Evolutionary conservation across 257 asterid genomes (phyloP).

Genomic region (Solanum bukasovii): DNA sequence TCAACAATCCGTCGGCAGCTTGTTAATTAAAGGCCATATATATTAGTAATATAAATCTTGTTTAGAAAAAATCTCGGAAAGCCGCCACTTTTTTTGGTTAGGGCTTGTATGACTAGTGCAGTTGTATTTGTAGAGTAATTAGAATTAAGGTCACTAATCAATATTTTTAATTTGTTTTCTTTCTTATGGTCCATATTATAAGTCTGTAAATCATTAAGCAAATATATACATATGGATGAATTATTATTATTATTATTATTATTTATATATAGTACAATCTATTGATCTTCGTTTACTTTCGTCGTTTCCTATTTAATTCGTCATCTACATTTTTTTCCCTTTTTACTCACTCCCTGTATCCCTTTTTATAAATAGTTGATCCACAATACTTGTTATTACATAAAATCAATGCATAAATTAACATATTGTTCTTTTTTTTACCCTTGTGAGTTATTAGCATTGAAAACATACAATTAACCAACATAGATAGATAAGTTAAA

Average conservation of each 20-base stretch:
- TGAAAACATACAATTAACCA: too few relatives aligned
- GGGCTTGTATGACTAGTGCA: constrained; percentile 8
- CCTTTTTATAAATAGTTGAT: too few relatives aligned
- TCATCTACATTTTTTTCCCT: background rate
- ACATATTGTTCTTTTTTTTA: too few relatives aligned
- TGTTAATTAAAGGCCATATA: constrained; percentile 18
- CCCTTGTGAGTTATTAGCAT: too few relatives aligned
- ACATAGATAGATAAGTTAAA: too few relatives aligned
- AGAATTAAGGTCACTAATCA: constrained; percentile 3
- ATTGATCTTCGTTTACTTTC: background rate
- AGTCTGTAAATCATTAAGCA: background rate
- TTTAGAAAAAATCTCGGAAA: background rate
- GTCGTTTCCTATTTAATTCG: background rate
- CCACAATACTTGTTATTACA: too few relatives aligned
- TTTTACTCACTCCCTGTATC: background rate
- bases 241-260: background rate
- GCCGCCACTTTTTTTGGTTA: constrained; percentile 9
- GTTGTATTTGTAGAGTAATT: background rate
- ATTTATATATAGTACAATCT: background rate
- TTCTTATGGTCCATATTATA: background rate
- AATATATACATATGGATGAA: background rate
- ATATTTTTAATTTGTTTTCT: background rate
- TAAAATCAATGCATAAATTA: too few relatives aligned
- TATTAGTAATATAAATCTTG: background rate
- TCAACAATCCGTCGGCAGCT: constrained; percentile 56